A percentile compares a stretch with the other conserved stretches of the same genome.
Evolutionary conservation across 2,329 filamentous ascomycete species (phyloP).

Genomic region (Neocucurbitaria cava): DNA sequence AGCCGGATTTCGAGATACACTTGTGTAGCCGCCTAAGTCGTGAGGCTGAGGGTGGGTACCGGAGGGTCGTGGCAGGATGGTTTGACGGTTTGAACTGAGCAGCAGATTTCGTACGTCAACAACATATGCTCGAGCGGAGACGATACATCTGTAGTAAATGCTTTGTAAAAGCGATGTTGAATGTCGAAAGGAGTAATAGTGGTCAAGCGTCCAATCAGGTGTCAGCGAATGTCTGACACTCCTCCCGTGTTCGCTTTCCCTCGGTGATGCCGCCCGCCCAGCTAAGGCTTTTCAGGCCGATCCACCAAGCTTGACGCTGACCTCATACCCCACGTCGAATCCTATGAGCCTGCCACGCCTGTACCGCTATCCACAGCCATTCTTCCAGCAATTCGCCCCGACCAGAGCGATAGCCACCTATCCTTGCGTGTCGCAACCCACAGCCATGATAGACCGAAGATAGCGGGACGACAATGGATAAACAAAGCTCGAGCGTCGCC

Average conservation of each 20-base stretch:
- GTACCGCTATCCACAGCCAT: slow-evolving; percentile 24
- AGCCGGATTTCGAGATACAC: background rate
- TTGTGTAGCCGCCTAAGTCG: background rate
- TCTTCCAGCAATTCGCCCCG: slow-evolving; percentile 30
- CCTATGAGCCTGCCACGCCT: slow-evolving; percentile 28
- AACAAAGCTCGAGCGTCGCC: slow-evolving; percentile 77
- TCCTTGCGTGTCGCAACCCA: slow-evolving; percentile 30
- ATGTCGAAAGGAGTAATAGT: background rate
- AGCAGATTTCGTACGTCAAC: background rate
- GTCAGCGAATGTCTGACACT: slow-evolving; percentile 14
- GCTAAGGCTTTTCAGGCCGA: slow-evolving; percentile 33
- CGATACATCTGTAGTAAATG: background rate
- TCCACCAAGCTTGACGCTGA: slow-evolving; percentile 32
- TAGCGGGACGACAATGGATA: slow-evolving; percentile 65
- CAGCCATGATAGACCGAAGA: slow-evolving; percentile 50
- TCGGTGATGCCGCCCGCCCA: slow-evolving; percentile 17
- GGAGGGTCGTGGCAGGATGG: background rate
- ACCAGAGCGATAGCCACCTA: slow-evolving; percentile 23
- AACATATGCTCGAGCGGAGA: background rate
- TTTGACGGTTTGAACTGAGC: background rate
- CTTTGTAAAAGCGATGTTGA: background rate
- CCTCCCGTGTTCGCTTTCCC: slow-evolving; percentile 16
- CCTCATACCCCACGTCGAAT: slow-evolving; percentile 39
- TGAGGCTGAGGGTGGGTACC: background rate
- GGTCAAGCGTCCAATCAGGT: slow-evolving; percentile 23